Base-by-base conservation (phyloP, 2,329 filamentous ascomycete genomes). In the Trichoderma koningiopsis region DNA sequence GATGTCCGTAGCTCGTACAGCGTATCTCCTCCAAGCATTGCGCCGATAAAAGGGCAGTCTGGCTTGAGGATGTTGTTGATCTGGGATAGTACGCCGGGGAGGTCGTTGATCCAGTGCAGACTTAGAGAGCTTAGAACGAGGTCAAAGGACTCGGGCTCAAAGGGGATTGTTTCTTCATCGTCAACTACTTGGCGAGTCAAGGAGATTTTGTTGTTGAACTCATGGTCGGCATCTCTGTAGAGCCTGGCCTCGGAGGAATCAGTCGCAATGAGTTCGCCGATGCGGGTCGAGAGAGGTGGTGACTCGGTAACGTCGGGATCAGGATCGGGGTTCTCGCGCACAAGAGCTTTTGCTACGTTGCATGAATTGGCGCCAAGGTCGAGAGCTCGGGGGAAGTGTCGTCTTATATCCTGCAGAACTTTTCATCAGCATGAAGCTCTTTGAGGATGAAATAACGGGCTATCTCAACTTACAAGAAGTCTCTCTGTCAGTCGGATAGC, bases 101-200 rank as follows among this genome's bases (percentile, higher is more conserved):
- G 87, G 79, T 99, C 93, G 79, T 99, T 99, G 84, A 97, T 92
- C 96, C 96, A 99, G 81, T 99, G 96, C 78, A 99, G 84, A 69
- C 92, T 94, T 70, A 97, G 83, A 68, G 92, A 97, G 77, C 93
- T 97, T 71, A 99, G 83, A 13, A 97, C 92, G 6, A 97, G 89
- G 78, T 98, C 94, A 79, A 97, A 98, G 4, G 90, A 89, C 72
- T 89, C 87, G 5, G 91, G 83, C 59, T 88, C 87, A 78, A 91
- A 97, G 0, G 93, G 93, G 0, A 97, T 82, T 3, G 87, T 86
- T 67, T 95, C 93, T 63, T 91, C 89, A 72, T 91, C 88, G 0
- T 86, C 81, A n/a, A 97, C 83, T 5, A 97, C 89, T 52, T 92
- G 85, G 22, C 94, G 89, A 4, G 86, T 89, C 72, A 97, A 89